phyloP scores from a whole-genome alignment of 106 monocot species.

The Alisma plantagoaquatica region DNA sequence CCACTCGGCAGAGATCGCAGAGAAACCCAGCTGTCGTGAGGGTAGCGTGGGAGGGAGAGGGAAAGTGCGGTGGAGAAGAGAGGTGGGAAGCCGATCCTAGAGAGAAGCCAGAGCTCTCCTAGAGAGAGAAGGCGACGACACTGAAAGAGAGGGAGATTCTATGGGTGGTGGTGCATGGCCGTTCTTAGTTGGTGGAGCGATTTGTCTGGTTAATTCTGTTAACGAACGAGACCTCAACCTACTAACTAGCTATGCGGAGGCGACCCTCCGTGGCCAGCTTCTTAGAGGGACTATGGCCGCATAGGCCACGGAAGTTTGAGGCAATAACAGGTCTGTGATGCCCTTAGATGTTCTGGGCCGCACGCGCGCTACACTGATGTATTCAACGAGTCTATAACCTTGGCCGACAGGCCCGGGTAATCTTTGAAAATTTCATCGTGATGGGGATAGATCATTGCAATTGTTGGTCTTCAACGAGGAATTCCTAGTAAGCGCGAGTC shows the following conservation, averaged over 20 bases:
- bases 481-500: constrained; percentile 11
- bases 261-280: constrained; percentile 29
- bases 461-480: constrained; percentile 8
- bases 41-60: too few species aligned
- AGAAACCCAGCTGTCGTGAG: too few species aligned
- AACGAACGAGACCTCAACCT: constrained; percentile 16
- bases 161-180: constrained; percentile 79
- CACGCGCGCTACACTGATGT: constrained; percentile 82
- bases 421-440: constrained; percentile 10
- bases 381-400: constrained; percentile 53
- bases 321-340: constrained; percentile 79
- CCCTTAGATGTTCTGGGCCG: constrained; percentile 84
- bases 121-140: too few species aligned
- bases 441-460: constrained; percentile 13
- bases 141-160: too few species aligned
- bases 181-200: constrained; percentile 23
- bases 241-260: constrained; percentile 16
- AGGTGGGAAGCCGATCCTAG: too few species aligned
- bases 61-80: too few species aligned
- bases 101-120: too few species aligned
- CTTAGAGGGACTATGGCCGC: constrained; percentile 71
- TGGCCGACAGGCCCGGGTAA: constrained; percentile 15
- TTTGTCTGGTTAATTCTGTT: constrained; percentile 18
- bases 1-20: too few species aligned
- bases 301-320: constrained; percentile 72